A percentile compares a stretch with the other conserved stretches of the same genome.
Conservation (phyloP, 2,329 filamentous ascomycete genomes). For the Pyrenochaeta sp. region DNA sequence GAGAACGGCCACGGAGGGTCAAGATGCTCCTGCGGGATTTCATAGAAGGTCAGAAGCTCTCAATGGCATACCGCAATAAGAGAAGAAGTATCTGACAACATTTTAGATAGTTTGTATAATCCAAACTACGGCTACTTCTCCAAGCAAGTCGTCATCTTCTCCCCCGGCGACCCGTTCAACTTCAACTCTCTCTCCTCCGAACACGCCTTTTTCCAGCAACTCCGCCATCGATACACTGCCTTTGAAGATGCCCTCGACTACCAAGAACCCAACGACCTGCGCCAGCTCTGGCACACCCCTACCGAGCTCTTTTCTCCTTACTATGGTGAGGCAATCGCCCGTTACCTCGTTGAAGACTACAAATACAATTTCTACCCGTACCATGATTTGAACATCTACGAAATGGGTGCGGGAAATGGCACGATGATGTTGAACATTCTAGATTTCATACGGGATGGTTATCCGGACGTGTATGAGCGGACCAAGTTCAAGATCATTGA, state of each 20-base stretch:
- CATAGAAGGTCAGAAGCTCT: slow-evolving; percentile 76
- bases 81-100: slow-evolving; percentile 13
- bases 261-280: slow-evolving; percentile 73
- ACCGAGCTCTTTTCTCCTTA: slow-evolving; percentile 96
- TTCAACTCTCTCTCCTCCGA: slow-evolving; percentile 85
- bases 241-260: slow-evolving; percentile 91
- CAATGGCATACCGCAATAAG: background rate
- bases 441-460: slow-evolving; percentile 89
- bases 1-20: slow-evolving; percentile 81
- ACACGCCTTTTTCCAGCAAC: slow-evolving; percentile 78
- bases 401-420: slow-evolving; percentile 97
- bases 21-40: slow-evolving; percentile 99
- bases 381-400: slow-evolving; percentile 96
- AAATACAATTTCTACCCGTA: slow-evolving; percentile 93
- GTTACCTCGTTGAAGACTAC: slow-evolving; percentile 95
- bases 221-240: slow-evolving; percentile 82
- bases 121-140: slow-evolving; percentile 95
- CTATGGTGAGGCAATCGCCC: slow-evolving; percentile 96
- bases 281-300: slow-evolving; percentile 97
- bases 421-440: slow-evolving; percentile 98
- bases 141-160: slow-evolving; percentile 96
- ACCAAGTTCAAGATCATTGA: slow-evolving; percentile 97
- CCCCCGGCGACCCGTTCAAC: slow-evolving; percentile 87
- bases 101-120: slow-evolving; percentile 88
- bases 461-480: slow-evolving; percentile 91